These are phyloP conservation scores for Zasmidium angulare DNA, from an alignment of 2,329 filamentous ascomycete genomes.

Conservation along the genomic window DNA sequence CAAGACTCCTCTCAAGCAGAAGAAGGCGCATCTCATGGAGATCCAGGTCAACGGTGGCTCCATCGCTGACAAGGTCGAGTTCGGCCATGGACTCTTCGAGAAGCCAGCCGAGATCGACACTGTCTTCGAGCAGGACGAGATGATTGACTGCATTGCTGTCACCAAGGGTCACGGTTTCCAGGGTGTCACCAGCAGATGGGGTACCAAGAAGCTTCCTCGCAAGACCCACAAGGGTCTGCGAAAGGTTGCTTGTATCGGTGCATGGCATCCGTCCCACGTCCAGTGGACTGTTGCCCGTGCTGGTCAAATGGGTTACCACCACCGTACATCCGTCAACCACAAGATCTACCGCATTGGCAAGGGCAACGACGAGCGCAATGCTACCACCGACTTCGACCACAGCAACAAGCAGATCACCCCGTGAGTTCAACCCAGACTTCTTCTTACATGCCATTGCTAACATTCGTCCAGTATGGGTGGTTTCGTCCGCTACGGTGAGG, in stretches of 20 bases:
- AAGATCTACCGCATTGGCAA: slow-evolving; percentile 99
- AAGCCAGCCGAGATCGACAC: slow-evolving; percentile 91
- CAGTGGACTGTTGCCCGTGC: slow-evolving; percentile 99
- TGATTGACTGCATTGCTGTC: slow-evolving; percentile 98
- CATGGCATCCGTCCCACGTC: slow-evolving; percentile 99
- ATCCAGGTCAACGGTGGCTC: slow-evolving; percentile 99
- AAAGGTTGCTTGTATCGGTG: slow-evolving; percentile 99
- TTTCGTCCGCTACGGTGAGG: slow-evolving; percentile 98
- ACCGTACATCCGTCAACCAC: slow-evolving; percentile 99
- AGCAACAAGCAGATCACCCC: slow-evolving; percentile 99
- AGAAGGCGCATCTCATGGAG: slow-evolving; percentile 99
- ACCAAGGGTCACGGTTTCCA: slow-evolving; percentile 99
- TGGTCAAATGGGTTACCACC: slow-evolving; percentile 99
- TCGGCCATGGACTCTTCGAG: slow-evolving; percentile 95
- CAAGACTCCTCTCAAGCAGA: slow-evolving; percentile 99
- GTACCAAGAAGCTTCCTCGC: slow-evolving; percentile 99
- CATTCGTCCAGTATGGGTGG: slow-evolving; percentile 74
- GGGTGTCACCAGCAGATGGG: slow-evolving; percentile 97
- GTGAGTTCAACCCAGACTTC: slow-evolving; percentile 62
- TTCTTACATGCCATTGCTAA: slow-evolving; percentile 36
- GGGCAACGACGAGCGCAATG: slow-evolving; percentile 85
- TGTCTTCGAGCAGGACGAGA: slow-evolving; percentile 99
- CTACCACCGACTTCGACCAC: slow-evolving; percentile 90
- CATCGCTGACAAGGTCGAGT: slow-evolving; percentile 94
- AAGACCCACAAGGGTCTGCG: slow-evolving; percentile 99